Base-by-base conservation (phyloP, 2,329 filamentous ascomycete species). In the Fusarium sp. region DNA sequence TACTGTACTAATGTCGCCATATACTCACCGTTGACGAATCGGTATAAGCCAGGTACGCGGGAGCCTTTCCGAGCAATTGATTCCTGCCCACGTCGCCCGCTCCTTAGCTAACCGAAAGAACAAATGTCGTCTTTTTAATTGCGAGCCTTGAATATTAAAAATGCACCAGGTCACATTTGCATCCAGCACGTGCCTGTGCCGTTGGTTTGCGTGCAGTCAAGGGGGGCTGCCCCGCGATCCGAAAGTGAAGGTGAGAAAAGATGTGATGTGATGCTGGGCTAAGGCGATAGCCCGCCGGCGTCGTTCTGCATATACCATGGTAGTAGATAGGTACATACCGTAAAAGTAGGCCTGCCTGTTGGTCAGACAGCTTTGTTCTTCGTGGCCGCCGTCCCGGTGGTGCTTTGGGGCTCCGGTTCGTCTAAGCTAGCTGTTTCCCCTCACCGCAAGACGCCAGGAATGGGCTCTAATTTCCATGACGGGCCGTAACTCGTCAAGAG, bases 101-200 rank as follows among this genome's bases (percentile, higher is more conserved):
- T 31, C 52, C 45, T 57, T 10, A 31, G 28, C 28, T 31, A 31
- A 31, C 50, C 43, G 33, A 60, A 51, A 13, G n/a, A 44, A 19
- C 14, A 36, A 17, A 42, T 51, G 28, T 34, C 45, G 38, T 34
- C 19, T n/a, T 44, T 42, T 43, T 54, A 24, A 55, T 47, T 21
- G 33, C 34, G 45, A 54, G 59, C 42, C 62, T 57, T 49, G 57
- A 19, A 36, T 38, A 36, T 40, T 51, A 62, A 63, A 61, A 72
- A 72, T 66, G 69, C 72, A 67, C 57, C 57, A 50, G 63, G 70
- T 74, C 67, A 71, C 70, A 72, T 65, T 75, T 60, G 26, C 58
- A 56, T 39, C 50, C 57, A 70, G 55, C 69, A 75, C 71, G 71
- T 75, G 71, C 71, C 54, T 72, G 57, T 44, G 67, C 69, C 69